Evolutionary conservation across 306 rosid genomes (phyloP), one percentile per base, ranked within the genome.

Genomic region (Casuarina cunninghamiana): DNA sequence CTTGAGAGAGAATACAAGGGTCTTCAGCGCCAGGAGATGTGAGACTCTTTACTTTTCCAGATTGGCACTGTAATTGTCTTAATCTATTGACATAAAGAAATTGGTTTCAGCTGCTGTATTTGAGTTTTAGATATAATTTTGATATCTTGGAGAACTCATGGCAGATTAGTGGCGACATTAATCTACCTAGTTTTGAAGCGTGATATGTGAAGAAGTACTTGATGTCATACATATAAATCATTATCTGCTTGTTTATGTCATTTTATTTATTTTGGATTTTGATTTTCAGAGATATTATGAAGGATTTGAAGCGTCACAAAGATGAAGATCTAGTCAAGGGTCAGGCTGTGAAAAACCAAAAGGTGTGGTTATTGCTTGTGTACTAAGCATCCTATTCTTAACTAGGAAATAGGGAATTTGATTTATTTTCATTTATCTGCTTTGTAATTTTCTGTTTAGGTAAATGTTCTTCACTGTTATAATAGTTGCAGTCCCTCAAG

Each of bases 281-380:
- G 53, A 53, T 74, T 53, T 19, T 63, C 75, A 94, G 97, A 78
- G 88, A 86, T 80, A 84, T 89, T 53, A 83, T 92, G 71, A 84
- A 83, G 92, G 91, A 88, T 80, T 82, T 94, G 90, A 92, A 86
- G 86, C 88, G 84, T 55, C 91, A 92, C 43, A 92, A 90, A 85
- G 93, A 88, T 77, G 97, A 91, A 78, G 98, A 95, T 88, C 67
- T 87, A 79, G 91, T 89, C 4, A 95, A 95, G 83, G 97, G 98
- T 50, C 89, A 88, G 85, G 97, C 95, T 58, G 87, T 92, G 84
- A 94, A 86, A 83, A 92, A 78, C 85, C 98, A 92, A 82, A 92
- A 89, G 97, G 97, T 94, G 43, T 69, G 82, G 19, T 1, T 49
- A 1, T 78, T 77, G 60, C 54, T 67, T 68, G 63, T 66, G 73